Evolutionary conservation across 225 moss, liverwort and hornwort genomes (phyloP).

Genomic region (Lunularia cruciata): DNA sequence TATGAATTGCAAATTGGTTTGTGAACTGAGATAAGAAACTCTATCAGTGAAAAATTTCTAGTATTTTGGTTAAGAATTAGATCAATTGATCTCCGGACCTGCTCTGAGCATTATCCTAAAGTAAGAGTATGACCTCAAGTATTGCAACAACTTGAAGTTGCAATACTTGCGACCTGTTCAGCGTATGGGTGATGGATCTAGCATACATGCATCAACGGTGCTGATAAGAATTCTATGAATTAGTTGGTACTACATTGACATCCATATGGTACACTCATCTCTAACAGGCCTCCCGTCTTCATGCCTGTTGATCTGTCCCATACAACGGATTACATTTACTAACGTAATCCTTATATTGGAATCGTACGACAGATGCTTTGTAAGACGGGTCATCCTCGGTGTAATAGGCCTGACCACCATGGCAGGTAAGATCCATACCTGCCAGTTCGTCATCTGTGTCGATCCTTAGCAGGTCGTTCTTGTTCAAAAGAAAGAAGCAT

Average conservation of each 20-base stretch:
- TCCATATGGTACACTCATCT: background rate
- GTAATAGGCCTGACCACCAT: slow-evolving; percentile 64
- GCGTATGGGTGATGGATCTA: too few relatives aligned
- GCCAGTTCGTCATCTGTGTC: slow-evolving; percentile 60
- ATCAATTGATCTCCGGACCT: too few relatives aligned
- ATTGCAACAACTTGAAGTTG: background rate
- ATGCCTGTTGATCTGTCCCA: background rate
- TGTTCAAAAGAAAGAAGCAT: slow-evolving; percentile 53
- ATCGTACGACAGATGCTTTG: background rate
- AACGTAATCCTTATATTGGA: background rate
- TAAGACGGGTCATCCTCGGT: slow-evolving; percentile 36
- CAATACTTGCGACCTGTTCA: too few relatives aligned
- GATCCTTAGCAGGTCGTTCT: slow-evolving; percentile 47
- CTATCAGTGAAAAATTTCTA: too few relatives aligned
- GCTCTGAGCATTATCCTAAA: background rate
- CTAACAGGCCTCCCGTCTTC: background rate
- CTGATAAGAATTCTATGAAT: background rate
- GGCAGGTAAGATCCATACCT: slow-evolving; percentile 69
- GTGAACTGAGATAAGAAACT: too few relatives aligned
- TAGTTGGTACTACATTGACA: background rate
- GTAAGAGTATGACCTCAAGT: background rate
- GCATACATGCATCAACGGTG: too few relatives aligned
- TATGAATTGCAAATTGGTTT: too few relatives aligned
- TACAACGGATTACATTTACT: background rate
- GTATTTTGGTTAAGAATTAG: too few relatives aligned